Evolutionary conservation across 2,329 filamentous ascomycete genomes (phyloP).

Genomic region (Talaromyces rugulosus): DNA sequence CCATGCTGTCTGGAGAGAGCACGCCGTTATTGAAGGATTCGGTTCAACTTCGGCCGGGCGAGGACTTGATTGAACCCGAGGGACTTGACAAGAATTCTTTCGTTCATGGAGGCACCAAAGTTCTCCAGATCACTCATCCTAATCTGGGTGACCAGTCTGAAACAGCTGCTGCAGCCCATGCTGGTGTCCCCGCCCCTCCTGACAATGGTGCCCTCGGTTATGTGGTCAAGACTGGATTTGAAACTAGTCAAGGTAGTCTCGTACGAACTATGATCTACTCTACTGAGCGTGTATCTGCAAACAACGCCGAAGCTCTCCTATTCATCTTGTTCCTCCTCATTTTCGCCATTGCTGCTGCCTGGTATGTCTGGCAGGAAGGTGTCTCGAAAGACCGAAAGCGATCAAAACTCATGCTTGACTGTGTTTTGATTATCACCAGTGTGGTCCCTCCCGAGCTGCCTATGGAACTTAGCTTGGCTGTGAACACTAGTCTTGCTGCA

Average conservation of each 20-base stretch:
- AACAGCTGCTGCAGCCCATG: slow-evolving; percentile 61
- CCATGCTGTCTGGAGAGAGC: slow-evolving; percentile 97
- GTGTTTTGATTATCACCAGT: slow-evolving; percentile 93
- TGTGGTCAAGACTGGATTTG: slow-evolving; percentile 95
- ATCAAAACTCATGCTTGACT: slow-evolving; percentile 94
- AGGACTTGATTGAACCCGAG: slow-evolving; percentile 78
- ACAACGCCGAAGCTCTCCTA: slow-evolving; percentile 91
- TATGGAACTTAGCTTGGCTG: slow-evolving; percentile 95
- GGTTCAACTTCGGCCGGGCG: slow-evolving; percentile 77
- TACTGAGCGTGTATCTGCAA: slow-evolving; percentile 96
- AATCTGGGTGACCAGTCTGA: slow-evolving; percentile 65
- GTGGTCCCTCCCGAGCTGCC: slow-evolving; percentile 97
- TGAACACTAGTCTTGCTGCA: slow-evolving; percentile 94
- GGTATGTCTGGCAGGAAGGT: slow-evolving; percentile 99
- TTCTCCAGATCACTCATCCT: slow-evolving; percentile 89
- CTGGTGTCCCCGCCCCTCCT: slow-evolving; percentile 76
- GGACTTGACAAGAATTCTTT: slow-evolving; percentile 96
- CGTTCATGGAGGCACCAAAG: slow-evolving; percentile 95
- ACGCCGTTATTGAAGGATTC: slow-evolving; percentile 97
- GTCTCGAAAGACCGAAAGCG: slow-evolving; percentile 91
- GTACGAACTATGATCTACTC: slow-evolving; percentile 99
- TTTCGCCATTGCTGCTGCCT: slow-evolving; percentile 94
- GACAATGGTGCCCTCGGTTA: slow-evolving; percentile 93
- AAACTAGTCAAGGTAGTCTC: slow-evolving; percentile 95
- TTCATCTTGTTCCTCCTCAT: slow-evolving; percentile 96